Percentiles rank a stretch among this genome's conserved stretches.
Conservation (phyloP, 495 filamentous ascomycete genomes). For the Ascobolus immersus region DNA sequence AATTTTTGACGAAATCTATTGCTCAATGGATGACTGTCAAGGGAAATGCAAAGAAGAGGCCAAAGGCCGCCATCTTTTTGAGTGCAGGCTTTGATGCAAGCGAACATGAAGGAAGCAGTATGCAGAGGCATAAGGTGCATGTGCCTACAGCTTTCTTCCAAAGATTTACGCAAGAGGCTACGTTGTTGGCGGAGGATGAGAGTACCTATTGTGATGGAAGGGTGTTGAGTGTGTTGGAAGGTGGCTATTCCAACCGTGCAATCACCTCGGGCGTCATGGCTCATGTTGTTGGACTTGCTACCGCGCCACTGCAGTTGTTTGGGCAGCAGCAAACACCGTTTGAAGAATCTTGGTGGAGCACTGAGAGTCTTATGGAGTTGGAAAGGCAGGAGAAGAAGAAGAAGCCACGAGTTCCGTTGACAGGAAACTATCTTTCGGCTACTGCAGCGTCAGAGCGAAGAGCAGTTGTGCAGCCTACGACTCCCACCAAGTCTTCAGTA, state of each 20-base stretch:
- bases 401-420: conserved; percentile 27
- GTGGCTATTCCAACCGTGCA: conserved; percentile 82
- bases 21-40: conserved; percentile 27
- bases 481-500: conserved; percentile 13
- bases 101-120: conserved; percentile 68
- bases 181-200: conserved; percentile 57
- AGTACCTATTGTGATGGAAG: conserved; percentile 52
- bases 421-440: conserved; percentile 58
- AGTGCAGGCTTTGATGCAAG: conserved; percentile 94
- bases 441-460: conserved; percentile 43
- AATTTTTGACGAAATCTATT: conserved; percentile 39
- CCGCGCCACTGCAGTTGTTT: conserved; percentile 11
- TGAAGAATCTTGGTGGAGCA: conserved; percentile 14
- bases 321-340: conserved; percentile 11
- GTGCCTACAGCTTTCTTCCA: conserved; percentile 95
- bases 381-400: conserved; percentile 9
- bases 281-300: conserved; percentile 54
- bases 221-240: conserved; percentile 78
- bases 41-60: conserved; percentile 26
- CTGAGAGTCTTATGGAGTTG: conserved; percentile 9
- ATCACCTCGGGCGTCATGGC: conserved; percentile 67
- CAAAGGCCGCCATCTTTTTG: conserved; percentile 72
- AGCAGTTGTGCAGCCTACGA: conserved; percentile 25
- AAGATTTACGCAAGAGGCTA: conserved; percentile 59
- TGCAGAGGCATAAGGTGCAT: conserved; percentile 86